phyloP scores from a whole-genome alignment of 352 stramenopile species.

The Peronosclerospora sorghi region DNA sequence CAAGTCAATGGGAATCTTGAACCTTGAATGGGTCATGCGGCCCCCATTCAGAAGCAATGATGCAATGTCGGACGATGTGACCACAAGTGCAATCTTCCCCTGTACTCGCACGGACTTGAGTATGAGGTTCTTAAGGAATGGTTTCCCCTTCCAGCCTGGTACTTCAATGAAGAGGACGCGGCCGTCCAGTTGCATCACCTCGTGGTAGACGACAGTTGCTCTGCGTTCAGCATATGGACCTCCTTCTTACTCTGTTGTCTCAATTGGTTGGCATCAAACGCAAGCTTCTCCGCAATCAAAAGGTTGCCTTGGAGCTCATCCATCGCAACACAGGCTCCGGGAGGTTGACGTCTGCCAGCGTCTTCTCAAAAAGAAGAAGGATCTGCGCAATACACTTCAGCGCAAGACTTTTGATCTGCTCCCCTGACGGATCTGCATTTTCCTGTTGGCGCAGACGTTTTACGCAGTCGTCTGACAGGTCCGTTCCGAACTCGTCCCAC shows the following conservation, averaged over 20 bases:
- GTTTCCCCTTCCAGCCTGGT: too few species aligned
- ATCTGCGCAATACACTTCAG: background rate
- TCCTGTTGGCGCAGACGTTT: background rate
- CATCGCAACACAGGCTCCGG: background rate
- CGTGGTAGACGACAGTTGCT: too few species aligned
- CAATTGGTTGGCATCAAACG: background rate
- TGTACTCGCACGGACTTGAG: too few species aligned
- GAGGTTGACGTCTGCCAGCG: background rate
- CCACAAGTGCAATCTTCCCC: background rate
- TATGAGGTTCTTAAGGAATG: too few species aligned
- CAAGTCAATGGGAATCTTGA: too few species aligned
- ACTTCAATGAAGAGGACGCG: too few species aligned
- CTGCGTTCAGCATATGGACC: background rate
- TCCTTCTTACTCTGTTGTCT: background rate
- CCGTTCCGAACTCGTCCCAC: background rate
- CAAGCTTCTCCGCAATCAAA: background rate
- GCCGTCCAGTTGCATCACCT: too few species aligned
- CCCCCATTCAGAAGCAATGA: too few species aligned
- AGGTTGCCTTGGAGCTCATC: background rate
- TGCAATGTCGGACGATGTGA: background rate
- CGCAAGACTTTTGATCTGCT: background rate
- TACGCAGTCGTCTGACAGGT: background rate
- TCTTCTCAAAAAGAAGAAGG: background rate
- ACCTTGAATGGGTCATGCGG: too few species aligned
- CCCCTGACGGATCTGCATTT: background rate